Evolutionary conservation across 768 basidiomycete genomes (phyloP), one percentile per base, ranked within the genome.

Genomic region (Neoboletus magnificus): DNA sequence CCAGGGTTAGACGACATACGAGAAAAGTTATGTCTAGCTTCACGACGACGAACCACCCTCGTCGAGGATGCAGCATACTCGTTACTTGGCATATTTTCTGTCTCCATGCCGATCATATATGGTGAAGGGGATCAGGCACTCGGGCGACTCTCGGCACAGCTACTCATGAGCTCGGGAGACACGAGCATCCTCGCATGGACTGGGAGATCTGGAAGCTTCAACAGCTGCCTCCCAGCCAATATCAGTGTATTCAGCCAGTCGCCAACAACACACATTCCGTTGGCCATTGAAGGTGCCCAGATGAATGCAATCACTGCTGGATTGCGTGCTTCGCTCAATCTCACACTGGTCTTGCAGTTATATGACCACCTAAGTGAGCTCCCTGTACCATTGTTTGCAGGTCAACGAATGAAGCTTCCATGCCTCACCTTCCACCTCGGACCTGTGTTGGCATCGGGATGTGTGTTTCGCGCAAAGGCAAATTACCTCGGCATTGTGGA

Each of bases 381-480:
- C 30, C 43, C 35, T 5, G 25, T 41, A 7, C 54, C 57, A 5
- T 27, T 6, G 1, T 47, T 55, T 2, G 25, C 23, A 41, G 48
- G 37, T 12, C 43, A 36, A 9, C 44, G 41, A 10, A 36, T 60
- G 47, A 52, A 33, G 22, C 52, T 58, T 36, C 56, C 56, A 8
- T 58, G 58, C 30, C 15, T 58, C 22, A 10, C 22, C 15, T 60
- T 60, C 40, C 30, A 40, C 20, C 47, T 58, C 1, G 33, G 52
- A 3, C 48, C 9, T n/a, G 22, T 39, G 32, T 54, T 36, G 2
- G 16, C 9, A n/a, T 44, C 30, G 1, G 43, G 39, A 6, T 5
- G 13, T 7, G 15, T 51, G 6, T 61, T 59, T 25, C 49, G 46
- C 1, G 43, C 40, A 5, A 46, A 32, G 37, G 12, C 32, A 3